Base-by-base conservation (phyloP, 1,139 yeast genomes). In the Candida sojae region DNA sequence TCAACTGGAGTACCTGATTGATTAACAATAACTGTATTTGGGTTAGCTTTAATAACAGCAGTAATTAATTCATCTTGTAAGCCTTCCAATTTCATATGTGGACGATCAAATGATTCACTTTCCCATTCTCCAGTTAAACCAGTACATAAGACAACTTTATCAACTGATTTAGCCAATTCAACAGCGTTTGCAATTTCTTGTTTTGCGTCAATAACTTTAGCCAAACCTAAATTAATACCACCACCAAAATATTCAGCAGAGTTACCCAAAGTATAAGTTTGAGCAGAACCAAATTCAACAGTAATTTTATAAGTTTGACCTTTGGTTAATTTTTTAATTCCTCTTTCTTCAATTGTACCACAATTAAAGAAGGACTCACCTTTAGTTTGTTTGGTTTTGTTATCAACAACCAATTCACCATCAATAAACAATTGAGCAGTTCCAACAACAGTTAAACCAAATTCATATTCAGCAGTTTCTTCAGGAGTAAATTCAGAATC, bases 1-100 rank as follows among this genome's bases (percentile, higher is more conserved):
- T 78, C 75, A 33, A 82, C 86, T 1, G 88, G 87, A n/a, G 84
- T 75, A 48, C 88, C 87, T 2, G 83, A 73, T 61, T 82, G 86
- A 61, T 80, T 75, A 28, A 82, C 84, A 45, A 82, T 65, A 9
- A 80, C 75, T 3, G 79, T 71, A 57, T 80, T 78, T 35, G 77
- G 74, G 55, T 81, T 81, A 34, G 71, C 85, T 31, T 63, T 66
- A 23, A 74, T 50, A 12, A 83, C 75, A 12, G 71, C 79, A 25
- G 58, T 60, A n/a, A 82, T 72, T 47, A 83, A 67, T 34, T 72
- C 70, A 53, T 80, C 73, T 37, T 80, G 76, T 46, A 64, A 57
- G 23, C 77, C 76, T 42, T 86, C 86, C 25, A 80, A 53, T 7
- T 55, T 59, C 69, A 66, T 64, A 50, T 62, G 52, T 21, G 61